phyloP scores from a whole-genome alignment of 2,329 filamentous ascomycete genomes.

The Colletotrichum tropicicola region DNA sequence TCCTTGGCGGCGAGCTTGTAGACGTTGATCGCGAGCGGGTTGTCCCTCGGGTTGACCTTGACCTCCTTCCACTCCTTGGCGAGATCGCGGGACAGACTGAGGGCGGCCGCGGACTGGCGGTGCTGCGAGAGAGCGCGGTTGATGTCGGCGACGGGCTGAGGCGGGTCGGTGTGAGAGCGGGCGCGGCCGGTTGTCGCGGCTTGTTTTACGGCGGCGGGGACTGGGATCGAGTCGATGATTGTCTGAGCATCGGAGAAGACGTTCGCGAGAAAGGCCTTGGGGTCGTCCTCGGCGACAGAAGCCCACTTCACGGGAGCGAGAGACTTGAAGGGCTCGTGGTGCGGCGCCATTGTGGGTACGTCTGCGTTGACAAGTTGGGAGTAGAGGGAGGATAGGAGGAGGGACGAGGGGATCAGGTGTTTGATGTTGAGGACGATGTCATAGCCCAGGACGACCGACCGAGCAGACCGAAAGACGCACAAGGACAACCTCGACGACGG shows the following conservation, averaged over 20 bases:
- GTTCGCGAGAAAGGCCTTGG: slow-evolving; percentile 61
- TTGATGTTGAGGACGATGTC: slow-evolving; percentile 8
- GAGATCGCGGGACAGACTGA: slow-evolving; percentile 63
- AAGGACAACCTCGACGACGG: neutral
- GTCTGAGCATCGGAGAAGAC: slow-evolving; percentile 75
- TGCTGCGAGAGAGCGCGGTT: slow-evolving; percentile 53
- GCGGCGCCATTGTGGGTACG: slow-evolving; percentile 56
- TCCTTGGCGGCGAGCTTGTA: slow-evolving; percentile 85
- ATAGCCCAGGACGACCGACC: slow-evolving; percentile 15
- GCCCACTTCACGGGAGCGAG: slow-evolving; percentile 66
- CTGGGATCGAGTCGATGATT: slow-evolving; percentile 80
- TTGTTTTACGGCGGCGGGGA: slow-evolving; percentile 38
- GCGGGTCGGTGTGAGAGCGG: slow-evolving; percentile 66
- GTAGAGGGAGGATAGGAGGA: neutral
- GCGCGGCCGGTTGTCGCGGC: slow-evolving; percentile 56
- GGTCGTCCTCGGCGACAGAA: slow-evolving; percentile 53
- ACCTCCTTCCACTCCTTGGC: slow-evolving; percentile 89
- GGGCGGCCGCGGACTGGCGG: slow-evolving; percentile 52
- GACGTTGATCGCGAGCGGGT: slow-evolving; percentile 78
- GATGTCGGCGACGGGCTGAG: slow-evolving; percentile 59
- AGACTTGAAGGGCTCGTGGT: slow-evolving; percentile 67
- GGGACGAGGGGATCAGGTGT: neutral
- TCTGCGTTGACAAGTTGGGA: neutral
- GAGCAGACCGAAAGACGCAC: neutral
- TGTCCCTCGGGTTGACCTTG: slow-evolving; percentile 76